These are phyloP conservation scores for Penicillium hesseltinei DNA, from an alignment of 2,329 filamentous ascomycete genomes.

Conservation along the genomic window DNA sequence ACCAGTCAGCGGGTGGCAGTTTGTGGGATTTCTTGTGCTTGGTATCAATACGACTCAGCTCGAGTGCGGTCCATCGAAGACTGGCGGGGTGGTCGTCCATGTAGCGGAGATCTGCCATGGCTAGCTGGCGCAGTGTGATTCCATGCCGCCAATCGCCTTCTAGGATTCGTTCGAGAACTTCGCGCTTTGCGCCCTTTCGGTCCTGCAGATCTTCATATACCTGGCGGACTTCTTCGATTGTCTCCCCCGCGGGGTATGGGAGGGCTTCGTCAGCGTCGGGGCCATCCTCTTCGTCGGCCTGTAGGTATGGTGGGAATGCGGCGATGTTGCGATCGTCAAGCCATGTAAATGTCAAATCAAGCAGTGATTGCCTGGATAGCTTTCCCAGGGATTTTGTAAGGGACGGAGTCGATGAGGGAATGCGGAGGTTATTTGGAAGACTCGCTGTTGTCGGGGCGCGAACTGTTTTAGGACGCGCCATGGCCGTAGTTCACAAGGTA, in stretches of 20 bases:
- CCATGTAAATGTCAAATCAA: constrained; percentile 74
- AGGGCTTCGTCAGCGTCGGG: constrained; percentile 61
- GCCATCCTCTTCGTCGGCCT: constrained; percentile 47
- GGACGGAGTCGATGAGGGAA: constrained; percentile 63
- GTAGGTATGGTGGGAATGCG: constrained; percentile 60
- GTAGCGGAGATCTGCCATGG: constrained; percentile 54
- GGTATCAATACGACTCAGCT: constrained; percentile 38
- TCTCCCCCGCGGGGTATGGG: constrained; percentile 66
- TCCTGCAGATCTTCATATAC: constrained; percentile 61
- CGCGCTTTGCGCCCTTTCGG: constrained; percentile 52
- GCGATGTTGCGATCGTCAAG: constrained; percentile 64
- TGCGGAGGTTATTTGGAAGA: constrained; percentile 67
- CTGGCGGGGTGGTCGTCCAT: constrained; percentile 53
- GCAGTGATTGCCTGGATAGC: constrained; percentile 68
- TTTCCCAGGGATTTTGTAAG: constrained; percentile 66
- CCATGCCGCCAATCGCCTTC: constrained; percentile 59
- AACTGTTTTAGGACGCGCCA: constrained; percentile 35
- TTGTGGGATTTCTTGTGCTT: constrained; percentile 16
- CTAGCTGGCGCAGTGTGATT: constrained; percentile 55
- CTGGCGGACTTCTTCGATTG: constrained; percentile 64
- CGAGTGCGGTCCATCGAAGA: constrained; percentile 55
- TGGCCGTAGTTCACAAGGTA: constrained; percentile 8
- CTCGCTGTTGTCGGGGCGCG: constrained; percentile 67
- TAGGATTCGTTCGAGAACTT: constrained; percentile 56
- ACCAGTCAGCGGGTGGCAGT: constrained; percentile 32